A percentile compares a stretch with the other conserved stretches of the same genome.
Conservation (phyloP, 2,329 filamentous ascomycete genomes). For the Raffaelea arxii region DNA sequence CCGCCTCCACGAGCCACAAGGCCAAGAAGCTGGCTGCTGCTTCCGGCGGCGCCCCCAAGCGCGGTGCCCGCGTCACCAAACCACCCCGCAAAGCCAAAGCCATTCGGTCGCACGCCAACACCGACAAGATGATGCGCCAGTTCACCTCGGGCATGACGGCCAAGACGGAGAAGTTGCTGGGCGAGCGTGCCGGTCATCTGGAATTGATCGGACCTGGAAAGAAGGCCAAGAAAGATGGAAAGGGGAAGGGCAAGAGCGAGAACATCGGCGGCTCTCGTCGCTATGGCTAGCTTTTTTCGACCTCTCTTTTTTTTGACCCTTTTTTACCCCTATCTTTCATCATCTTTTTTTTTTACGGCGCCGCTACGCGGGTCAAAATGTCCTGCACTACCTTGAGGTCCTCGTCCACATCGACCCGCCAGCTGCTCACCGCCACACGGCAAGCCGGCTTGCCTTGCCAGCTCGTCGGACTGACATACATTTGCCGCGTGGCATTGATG, state of each 20-base stretch:
- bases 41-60: constrained; percentile 18
- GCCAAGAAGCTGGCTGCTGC: constrained; percentile 26
- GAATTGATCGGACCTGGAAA: constrained; percentile 50
- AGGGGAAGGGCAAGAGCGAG: constrained; percentile 7
- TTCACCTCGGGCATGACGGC: constrained; percentile 43
- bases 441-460: constrained; percentile 69
- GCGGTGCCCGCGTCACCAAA: constrained; percentile 38
- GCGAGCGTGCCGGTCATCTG: constrained; percentile 48
- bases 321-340: background rate
- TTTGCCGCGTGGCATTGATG: constrained; percentile 64
- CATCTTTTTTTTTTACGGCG: background rate
- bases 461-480: constrained; percentile 74
- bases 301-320: background rate
- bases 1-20: constrained; percentile 15
- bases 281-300: constrained; percentile 36
- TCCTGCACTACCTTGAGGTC: constrained; percentile 57
- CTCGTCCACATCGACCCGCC: constrained; percentile 60
- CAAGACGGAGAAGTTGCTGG: constrained; percentile 48
- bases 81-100: constrained; percentile 27
- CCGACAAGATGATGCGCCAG: constrained; percentile 46
- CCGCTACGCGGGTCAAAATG: constrained; percentile 35
- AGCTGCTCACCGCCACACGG: constrained; percentile 79
- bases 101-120: constrained; percentile 25
- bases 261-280: constrained; percentile 41
- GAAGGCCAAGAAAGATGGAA: constrained; percentile 23